Percentiles rank a stretch among this genome's conserved stretches.
Conservation (phyloP, 208 protist species). For the Acanthamoeba polyphaga region DNA sequence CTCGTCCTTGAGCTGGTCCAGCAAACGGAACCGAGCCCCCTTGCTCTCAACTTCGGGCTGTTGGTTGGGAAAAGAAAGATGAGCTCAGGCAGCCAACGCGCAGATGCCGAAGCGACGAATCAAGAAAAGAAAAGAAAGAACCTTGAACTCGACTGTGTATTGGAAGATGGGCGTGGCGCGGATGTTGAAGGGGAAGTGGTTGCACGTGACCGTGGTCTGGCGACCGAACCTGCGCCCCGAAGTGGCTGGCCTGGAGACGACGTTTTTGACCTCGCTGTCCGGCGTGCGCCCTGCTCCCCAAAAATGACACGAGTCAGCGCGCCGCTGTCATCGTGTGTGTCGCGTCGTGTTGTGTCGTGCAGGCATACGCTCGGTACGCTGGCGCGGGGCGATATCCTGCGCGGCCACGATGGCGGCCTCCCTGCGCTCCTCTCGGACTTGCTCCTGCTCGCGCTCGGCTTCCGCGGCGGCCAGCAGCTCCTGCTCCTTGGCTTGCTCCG, state of each 20-base stretch:
- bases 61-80: not conserved
- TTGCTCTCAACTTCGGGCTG: conserved; percentile 39
- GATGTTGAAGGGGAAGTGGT: conserved; percentile 66
- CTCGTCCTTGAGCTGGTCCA: not conserved
- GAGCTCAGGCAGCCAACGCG: too few species aligned
- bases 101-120: not conserved
- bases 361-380: not conserved
- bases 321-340: too few species aligned
- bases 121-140: not conserved
- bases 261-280: not conserved
- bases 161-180: conserved; percentile 21
- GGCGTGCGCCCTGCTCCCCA: not conserved
- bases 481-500: not conserved
- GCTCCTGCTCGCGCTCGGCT: not conserved
- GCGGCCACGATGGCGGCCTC: not conserved
- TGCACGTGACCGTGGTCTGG: not conserved
- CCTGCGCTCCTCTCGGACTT: not conserved
- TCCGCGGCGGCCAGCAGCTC: not conserved
- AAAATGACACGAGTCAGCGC: not conserved
- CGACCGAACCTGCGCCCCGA: not conserved
- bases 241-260: not conserved
- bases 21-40: not conserved
- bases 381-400: not conserved
- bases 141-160: conserved; percentile 77
- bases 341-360: not conserved